phyloP scores from a whole-genome alignment of 2,329 filamentous ascomycete species.

The Sporothrix pseudoabietina region DNA sequence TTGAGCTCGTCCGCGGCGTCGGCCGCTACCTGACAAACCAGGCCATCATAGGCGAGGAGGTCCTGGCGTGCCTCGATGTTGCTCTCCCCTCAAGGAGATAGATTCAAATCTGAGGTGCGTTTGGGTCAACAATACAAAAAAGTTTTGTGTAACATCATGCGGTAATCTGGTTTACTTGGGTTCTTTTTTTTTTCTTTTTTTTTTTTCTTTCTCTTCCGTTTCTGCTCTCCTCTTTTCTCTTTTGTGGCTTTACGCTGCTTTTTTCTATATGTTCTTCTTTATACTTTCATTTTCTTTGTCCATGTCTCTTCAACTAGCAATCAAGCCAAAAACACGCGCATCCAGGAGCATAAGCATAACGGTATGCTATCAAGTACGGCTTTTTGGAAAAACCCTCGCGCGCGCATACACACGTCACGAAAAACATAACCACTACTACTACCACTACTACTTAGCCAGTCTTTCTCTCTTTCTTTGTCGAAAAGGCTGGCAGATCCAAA shows the following conservation, averaged over 20 bases:
- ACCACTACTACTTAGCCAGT: neutral
- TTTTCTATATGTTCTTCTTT: neutral
- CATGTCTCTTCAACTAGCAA: slow-evolving; percentile 26
- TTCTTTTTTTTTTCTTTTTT: neutral
- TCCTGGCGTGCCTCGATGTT: slow-evolving; percentile 34
- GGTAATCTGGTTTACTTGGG: slow-evolving; percentile 19
- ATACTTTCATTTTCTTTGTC: slow-evolving; percentile 1
- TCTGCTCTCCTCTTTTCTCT: neutral
- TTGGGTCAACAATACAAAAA: neutral
- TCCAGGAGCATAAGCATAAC: neutral
- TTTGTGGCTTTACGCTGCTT: slow-evolving; percentile 1
- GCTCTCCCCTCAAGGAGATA: slow-evolving; percentile 35
- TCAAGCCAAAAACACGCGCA: neutral
- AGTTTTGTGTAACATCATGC: slow-evolving; percentile 4
- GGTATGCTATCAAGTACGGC: slow-evolving; percentile 30
- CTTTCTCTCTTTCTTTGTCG: neutral
- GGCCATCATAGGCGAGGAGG: slow-evolving; percentile 49
- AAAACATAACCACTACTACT: neutral
- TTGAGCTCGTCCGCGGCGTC: slow-evolving; percentile 73
- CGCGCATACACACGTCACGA: neutral
- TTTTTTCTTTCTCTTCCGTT: neutral
- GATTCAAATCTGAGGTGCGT: neutral
- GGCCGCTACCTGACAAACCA: slow-evolving; percentile 67
- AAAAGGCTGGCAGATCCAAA: slow-evolving; percentile 12
- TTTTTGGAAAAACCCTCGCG: slow-evolving; percentile 25